These are phyloP conservation scores for Lactifluus piperatus DNA, from an alignment of 768 basidiomycete species.

Conservation along the genomic window DNA sequence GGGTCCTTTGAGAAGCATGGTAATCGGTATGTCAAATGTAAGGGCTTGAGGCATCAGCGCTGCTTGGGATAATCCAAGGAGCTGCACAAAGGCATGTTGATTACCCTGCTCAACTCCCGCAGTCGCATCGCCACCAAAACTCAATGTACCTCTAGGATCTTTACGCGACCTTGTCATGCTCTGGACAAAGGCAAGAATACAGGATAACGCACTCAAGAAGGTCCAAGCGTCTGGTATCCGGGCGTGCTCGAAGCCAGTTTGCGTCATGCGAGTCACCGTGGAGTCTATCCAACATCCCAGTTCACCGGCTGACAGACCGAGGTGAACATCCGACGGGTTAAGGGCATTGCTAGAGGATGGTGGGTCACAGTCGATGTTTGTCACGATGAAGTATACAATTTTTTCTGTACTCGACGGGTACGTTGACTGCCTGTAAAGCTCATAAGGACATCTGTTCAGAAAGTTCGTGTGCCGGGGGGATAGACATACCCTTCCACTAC, in stretches of 20 bases:
- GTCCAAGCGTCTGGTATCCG: constrained; percentile 44
- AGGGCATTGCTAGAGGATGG: constrained; percentile 30
- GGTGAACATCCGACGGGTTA: constrained; percentile 37
- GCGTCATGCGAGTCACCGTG: constrained; percentile 61
- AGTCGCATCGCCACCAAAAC: neutral
- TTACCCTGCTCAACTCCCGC: constrained; percentile 1
- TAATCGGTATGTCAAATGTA: constrained; percentile 55
- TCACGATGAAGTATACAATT: constrained; percentile 69
- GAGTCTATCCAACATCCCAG: constrained; percentile 83
- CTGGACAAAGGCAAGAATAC: neutral
- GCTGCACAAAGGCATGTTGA: constrained; percentile 35
- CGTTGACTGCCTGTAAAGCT: neutral
- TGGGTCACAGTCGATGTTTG: constrained; percentile 62
- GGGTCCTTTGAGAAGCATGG: constrained; percentile 69
- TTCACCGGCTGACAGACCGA: constrained; percentile 52
- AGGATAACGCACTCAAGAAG: constrained; percentile 41
- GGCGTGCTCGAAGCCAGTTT: constrained; percentile 67
- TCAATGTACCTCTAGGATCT: neutral
- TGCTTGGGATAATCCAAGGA: constrained; percentile 53
- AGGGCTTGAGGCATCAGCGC: constrained; percentile 47
- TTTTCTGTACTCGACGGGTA: constrained; percentile 29
- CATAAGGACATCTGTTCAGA: neutral
- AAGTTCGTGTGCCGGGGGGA: neutral
- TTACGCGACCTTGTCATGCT: neutral
- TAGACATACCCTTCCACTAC: constrained; percentile 1